Evolutionary conservation across 257 asterid species (phyloP).

Genomic region (Penstemon newberryi): DNA sequence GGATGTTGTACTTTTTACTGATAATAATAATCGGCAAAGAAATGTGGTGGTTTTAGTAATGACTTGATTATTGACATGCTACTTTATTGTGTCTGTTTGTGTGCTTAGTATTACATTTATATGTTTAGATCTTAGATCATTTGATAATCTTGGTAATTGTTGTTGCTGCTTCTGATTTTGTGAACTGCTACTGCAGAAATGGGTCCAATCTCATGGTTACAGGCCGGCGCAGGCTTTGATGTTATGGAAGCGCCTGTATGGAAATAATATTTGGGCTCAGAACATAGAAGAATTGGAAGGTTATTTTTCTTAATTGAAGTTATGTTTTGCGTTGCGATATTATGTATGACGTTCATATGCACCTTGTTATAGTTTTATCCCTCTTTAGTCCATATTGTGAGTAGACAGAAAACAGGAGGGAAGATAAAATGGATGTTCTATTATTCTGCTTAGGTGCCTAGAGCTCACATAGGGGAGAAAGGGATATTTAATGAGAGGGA

Average conservation of each 20-base stretch:
- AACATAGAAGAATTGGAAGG: conserved; percentile 75
- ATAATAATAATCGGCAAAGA: neutral
- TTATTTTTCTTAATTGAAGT: conserved; percentile 22
- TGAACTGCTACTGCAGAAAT: conserved; percentile 53
- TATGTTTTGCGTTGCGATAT: conserved; percentile 8
- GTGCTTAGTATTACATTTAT: neutral
- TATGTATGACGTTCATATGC: neutral
- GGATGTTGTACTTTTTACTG: neutral
- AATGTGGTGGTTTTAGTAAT: neutral
- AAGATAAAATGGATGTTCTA: conserved; percentile 1
- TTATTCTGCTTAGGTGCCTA: neutral
- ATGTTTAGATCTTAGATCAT: conserved; percentile 1
- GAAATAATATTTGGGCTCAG: conserved; percentile 76
- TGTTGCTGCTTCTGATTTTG: conserved; percentile 23
- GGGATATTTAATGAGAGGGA: conserved; percentile 7
- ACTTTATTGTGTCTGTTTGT: conserved; percentile 8
- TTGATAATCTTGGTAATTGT: neutral
- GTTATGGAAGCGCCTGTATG: conserved; percentile 90
- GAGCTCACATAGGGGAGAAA: neutral
- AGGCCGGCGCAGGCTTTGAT: conserved; percentile 92
- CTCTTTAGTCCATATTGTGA: neutral
- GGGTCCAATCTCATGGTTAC: conserved; percentile 84
- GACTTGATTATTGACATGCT: neutral
- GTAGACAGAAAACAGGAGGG: neutral
- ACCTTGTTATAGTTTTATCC: conserved; percentile 3